A percentile compares a stretch with the other conserved stretches of the same genome.
Evolutionary conservation across 1,139 yeast species (phyloP).

Genomic region (Hemisphaericaspora lyxosophila): DNA sequence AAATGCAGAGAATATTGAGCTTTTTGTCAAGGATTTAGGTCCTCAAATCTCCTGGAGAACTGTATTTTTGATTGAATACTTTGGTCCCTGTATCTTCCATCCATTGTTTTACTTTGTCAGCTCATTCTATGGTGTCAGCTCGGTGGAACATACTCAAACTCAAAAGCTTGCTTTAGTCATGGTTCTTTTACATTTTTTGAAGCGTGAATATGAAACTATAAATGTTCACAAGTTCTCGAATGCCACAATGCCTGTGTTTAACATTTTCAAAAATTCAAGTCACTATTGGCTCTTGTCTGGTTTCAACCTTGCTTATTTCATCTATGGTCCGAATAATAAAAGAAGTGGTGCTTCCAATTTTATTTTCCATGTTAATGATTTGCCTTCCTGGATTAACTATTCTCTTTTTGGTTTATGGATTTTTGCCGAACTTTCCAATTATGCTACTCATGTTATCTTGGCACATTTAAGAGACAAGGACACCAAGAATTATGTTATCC

Average conservation of each 20-base stretch:
- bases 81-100: conserved; percentile 86
- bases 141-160: conserved; percentile 30
- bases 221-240: conserved; percentile 82
- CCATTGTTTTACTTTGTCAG: conserved; percentile 58
- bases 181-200: conserved; percentile 72
- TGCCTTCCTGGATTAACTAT: conserved; percentile 23
- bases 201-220: conserved; percentile 85
- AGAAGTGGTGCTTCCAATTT: conserved; percentile 17
- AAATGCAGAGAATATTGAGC: conserved; percentile 28
- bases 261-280: conserved; percentile 81
- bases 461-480: conserved; percentile 53
- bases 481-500: conserved; percentile 37
- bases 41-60: conserved; percentile 92
- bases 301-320: conserved; percentile 61
- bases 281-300: conserved; percentile 95
- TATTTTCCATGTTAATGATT: conserved; percentile 35
- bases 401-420: conserved; percentile 53
- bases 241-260: conserved; percentile 88
- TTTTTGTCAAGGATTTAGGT: conserved; percentile 81
- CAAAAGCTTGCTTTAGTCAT: conserved; percentile 55
- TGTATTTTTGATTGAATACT: conserved; percentile 81
- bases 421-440: conserved; percentile 70
- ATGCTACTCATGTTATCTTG: conserved; percentile 63
- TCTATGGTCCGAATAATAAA: conserved; percentile 56
- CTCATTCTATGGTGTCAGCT: conserved; percentile 12